These are phyloP conservation scores for Eucalyptus sp. DNA, from an alignment of 345 rosid genomes.

Conservation along the genomic window DNA sequence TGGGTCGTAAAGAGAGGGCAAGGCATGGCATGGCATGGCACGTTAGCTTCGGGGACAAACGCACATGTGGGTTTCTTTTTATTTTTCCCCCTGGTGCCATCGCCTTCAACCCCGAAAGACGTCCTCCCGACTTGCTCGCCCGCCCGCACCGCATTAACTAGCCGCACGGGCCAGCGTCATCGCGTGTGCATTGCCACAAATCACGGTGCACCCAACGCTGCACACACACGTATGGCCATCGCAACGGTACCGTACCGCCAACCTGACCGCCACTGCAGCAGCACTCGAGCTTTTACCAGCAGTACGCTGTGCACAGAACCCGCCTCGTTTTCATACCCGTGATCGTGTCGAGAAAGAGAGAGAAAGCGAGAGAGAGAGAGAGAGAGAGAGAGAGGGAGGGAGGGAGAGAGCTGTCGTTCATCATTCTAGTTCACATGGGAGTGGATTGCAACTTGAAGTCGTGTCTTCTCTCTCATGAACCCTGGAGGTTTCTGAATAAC, in stretches of 20 bases:
- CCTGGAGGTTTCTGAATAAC: constrained; percentile 6
- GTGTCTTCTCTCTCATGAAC: constrained; percentile 11
- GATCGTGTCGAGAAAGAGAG: not conserved
- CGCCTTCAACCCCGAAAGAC: not conserved
- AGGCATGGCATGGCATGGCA: not conserved
- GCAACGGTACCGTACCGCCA: not conserved
- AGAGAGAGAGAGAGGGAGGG: not conserved
- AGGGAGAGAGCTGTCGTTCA: not conserved
- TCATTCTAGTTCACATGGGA: constrained; percentile 12
- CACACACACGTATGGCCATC: not conserved
- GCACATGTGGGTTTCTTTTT: not conserved
- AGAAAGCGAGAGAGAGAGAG: not conserved
- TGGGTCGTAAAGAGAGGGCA: not conserved
- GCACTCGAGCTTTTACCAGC: not conserved
- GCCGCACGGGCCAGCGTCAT: not conserved
- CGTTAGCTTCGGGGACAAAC: not conserved
- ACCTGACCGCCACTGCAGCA: not conserved
- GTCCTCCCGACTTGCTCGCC: not conserved
- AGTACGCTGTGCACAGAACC: not conserved
- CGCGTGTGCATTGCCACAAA: not conserved
- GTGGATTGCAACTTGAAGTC: not conserved
- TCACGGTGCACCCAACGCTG: not conserved
- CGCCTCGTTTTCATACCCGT: not conserved
- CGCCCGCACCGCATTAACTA: not conserved
- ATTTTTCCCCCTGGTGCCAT: not conserved